Evolutionary conservation across 345 rosid species (phyloP).

Genomic region (Hypericum androsaemum): DNA sequence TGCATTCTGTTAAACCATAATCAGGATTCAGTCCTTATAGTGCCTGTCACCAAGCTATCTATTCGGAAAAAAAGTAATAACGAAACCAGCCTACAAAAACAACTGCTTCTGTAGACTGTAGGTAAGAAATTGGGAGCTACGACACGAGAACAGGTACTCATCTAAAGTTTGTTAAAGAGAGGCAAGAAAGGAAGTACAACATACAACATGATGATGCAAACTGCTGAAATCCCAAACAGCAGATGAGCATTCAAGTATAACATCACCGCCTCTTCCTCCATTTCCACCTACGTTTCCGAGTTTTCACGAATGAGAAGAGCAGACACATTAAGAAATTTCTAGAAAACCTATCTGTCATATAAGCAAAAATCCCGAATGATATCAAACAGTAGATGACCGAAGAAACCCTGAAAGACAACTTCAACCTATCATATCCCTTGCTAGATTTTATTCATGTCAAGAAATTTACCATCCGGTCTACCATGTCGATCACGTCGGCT

Average conservation of each 20-base stretch:
- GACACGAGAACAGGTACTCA: too few relatives aligned
- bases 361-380: too few relatives aligned
- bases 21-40: not conserved
- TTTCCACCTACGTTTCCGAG: slow-evolving; percentile 57
- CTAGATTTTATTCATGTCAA: not conserved
- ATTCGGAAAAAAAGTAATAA: too few relatives aligned
- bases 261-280: slow-evolving; percentile 97
- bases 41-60: not conserved
- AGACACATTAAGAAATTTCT: too few relatives aligned
- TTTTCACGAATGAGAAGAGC: slow-evolving; percentile 10
- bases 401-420: too few relatives aligned
- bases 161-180: not conserved
- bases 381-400: too few relatives aligned
- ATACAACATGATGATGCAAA: slow-evolving; percentile 72
- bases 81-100: too few relatives aligned
- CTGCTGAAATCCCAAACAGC: slow-evolving; percentile 88
- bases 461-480: slow-evolving; percentile 46
- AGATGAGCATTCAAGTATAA: slow-evolving; percentile 72
- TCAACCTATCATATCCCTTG: not conserved
- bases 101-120: too few relatives aligned
- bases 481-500: slow-evolving; percentile 43
- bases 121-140: too few relatives aligned
- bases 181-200: slow-evolving; percentile 16
- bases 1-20: slow-evolving; percentile 44
- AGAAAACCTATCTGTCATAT: too few relatives aligned